Base-by-base conservation (phyloP, 2,329 filamentous ascomycete species). In the Erysiphe pisi region DNA sequence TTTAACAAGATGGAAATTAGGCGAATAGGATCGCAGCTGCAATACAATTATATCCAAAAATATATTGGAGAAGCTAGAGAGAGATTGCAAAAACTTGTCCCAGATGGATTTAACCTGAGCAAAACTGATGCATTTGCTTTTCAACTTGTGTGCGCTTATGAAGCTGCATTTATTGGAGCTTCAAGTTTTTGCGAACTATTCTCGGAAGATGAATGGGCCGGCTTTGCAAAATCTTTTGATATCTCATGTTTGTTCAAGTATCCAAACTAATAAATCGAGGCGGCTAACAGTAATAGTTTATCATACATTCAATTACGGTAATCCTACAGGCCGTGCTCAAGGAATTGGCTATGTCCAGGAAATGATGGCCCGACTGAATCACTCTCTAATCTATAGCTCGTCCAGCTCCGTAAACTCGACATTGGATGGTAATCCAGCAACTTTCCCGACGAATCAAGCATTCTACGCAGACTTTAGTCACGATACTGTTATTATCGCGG, bases 381-480 rank as follows among this genome's bases (percentile, higher is more conserved):
- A 86, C 47, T 82, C 84, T 45, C 86, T 90, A 0, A 92, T 97
- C 4, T 80, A 84, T 0, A 92, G 94, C 81, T 83, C 87, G 77
- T 94, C 92, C 0, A 89, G 86, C 75, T 91, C 89, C 12, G 85
- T 88, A 78, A 97, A 97, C 82, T 85, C 84, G 56, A 96, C 93
- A 0, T 86, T 96, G 0, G 91, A 95, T 82, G 84, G 84, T 16
- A 86, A 89, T 78, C 84, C 87, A 0, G 82, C 83, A 16, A 93
- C 91, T 0, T 97, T 97, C 81, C 93, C 93, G 0, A 84, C 96
- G 0, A 78, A 87, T 79, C 83, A 85, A 75, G 84, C 84, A 11
- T 84, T 97, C 8, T 97, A 95, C 80, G 93, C 92, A 0, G 93
- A 97, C 82, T 97, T 97, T 81, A 91, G 89, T 78, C 93, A 97